Evolutionary conservation across 495 filamentous ascomycete genomes (phyloP), one percentile per base, ranked within the genome.

Genomic region (Evernia prunastri): DNA sequence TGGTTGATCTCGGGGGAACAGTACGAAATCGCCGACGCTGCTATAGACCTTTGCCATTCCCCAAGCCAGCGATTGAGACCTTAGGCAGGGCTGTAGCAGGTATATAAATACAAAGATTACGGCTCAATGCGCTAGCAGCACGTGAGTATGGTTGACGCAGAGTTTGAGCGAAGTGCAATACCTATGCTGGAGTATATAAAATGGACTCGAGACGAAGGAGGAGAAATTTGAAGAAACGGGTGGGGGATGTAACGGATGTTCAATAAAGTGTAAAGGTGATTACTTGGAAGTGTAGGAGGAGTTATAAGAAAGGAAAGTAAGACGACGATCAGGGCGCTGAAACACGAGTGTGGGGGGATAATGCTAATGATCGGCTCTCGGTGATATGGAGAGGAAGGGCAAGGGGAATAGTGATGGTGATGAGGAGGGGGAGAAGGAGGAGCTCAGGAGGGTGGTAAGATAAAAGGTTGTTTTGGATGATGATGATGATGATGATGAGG

Each of bases 41-140:
- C 63, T 67, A 51, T 65, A 63, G 25, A 71, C 66, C 45, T 66
- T 36, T 67, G 66, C 69, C 69, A 71, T 71, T 54, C 40, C 54
- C 43, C 43, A 23, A 36, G 56, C 54, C 42, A 33, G 43, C 54
- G 25, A 23, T 40, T 33, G 40, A 64, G 51, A 57, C 27, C 51
- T 57, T 23, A 18, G 29, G 39, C 53, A 31, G 53, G 45, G 53
- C 53, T 42, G 39, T 45, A 42, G 39, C 29, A 63, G 12, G 35
- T 18, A 33, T 25, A 20, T 57, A 31, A 17, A 31, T 57, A 35
- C 36, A 23, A 27, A 13, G 37, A 31, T 31, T 35, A 47, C 17
- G 8, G 39, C 51, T 36, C 29, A 31, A 20, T 31, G 39, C 45
- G 8, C 61, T 63, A 63, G 18, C 33, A 20, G 53, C 39, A 56